Conservation (phyloP, 805 yeast genomes). For the Alloascoidea africana region DNA sequence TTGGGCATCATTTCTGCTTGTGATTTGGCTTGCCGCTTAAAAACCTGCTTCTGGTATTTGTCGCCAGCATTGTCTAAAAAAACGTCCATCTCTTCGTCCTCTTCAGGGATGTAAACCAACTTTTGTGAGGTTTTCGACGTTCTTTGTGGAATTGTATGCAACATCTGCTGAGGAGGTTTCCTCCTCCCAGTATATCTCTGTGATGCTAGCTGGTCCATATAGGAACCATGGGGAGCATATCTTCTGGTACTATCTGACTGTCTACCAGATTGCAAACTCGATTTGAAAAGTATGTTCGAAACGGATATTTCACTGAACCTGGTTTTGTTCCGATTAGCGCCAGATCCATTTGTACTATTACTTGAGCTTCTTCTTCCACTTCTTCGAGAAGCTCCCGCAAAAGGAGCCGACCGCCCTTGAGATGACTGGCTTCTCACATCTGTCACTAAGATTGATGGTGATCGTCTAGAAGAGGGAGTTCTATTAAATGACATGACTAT, state of each 20-base stretch:
- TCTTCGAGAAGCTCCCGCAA: no score
- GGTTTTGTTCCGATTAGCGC: conserved; percentile 4
- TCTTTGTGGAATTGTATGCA: conserved; percentile 25
- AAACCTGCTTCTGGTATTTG: conserved; percentile 1
- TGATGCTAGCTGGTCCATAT: conserved; percentile 1
- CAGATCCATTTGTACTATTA: conserved; percentile 16
- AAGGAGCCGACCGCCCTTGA: conserved; percentile 20
- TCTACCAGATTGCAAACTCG: no score
- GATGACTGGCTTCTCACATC: conserved; percentile 52
- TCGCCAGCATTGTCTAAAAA: conserved; percentile 6
- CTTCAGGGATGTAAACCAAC: conserved; percentile 68
- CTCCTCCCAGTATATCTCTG: neutral
- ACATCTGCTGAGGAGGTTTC: conserved; percentile 2
- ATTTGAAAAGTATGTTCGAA: neutral
- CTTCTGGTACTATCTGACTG: neutral
- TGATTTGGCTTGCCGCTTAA: conserved; percentile 8
- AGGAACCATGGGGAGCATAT: conserved; percentile 1
- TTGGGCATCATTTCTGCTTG: conserved; percentile 20
- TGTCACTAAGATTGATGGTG: conserved; percentile 89
- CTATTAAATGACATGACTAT: conserved; percentile 7
- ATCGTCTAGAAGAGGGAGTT: conserved; percentile 60
- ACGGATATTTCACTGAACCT: conserved; percentile 3
- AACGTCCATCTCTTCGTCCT: conserved; percentile 8
- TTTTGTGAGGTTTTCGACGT: conserved; percentile 79
- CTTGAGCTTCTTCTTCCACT: conserved; percentile 23